Evolutionary conservation across 441 rosid genomes (phyloP).

Genomic region (Brassica hybrid): DNA sequence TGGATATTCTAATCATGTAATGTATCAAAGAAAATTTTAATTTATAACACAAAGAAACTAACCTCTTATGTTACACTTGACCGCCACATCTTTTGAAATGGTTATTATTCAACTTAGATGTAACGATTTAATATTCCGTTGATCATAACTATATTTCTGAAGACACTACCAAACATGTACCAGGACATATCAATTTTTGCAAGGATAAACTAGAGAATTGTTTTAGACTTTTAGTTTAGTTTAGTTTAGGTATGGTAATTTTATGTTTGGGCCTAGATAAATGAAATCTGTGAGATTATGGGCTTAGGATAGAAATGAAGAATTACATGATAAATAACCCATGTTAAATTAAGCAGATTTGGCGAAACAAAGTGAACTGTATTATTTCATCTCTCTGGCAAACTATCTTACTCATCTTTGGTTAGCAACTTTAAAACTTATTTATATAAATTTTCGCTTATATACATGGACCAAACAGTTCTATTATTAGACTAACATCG

Average conservation of each 20-base stretch:
- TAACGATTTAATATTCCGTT: background rate
- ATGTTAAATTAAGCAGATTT: background rate
- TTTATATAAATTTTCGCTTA: background rate
- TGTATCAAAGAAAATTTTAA: background rate
- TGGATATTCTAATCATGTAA: background rate
- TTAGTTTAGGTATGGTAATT: background rate
- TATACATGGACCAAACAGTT: background rate
- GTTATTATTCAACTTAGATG: background rate
- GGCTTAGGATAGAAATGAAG: constrained; percentile 18
- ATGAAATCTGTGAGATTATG: background rate
- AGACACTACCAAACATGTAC: background rate
- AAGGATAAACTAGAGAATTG: background rate
- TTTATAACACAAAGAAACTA: background rate
- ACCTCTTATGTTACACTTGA: background rate
- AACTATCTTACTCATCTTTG: background rate
- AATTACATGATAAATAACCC: background rate
- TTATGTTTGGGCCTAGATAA: constrained; percentile 26
- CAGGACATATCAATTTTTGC: background rate
- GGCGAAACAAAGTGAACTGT: background rate
- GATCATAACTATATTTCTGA: background rate
- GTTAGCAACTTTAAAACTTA: background rate
- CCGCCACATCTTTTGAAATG: background rate
- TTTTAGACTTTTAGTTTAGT: background rate
- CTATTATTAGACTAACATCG: background rate
- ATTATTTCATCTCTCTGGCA: background rate